Evolutionary conservation across 805 yeast species (phyloP), one percentile per base, ranked within the genome.

Genomic region (Lachancea meyersii): DNA sequence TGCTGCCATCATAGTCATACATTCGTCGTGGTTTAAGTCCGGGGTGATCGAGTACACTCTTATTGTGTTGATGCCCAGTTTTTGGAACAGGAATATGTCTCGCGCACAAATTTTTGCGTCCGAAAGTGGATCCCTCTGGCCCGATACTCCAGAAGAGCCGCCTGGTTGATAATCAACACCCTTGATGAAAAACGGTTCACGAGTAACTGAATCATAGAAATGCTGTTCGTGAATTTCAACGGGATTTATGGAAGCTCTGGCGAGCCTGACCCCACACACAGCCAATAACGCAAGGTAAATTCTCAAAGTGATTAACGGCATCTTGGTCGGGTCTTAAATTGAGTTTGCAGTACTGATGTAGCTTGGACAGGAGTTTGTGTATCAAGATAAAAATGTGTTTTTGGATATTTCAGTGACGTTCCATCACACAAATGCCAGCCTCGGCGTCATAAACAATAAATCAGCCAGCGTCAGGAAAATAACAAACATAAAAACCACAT

Each of bases 111-210:
- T 55, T 10, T 72, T 65, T 3, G 79, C 72, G 54, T 86, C 82
- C 2, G 95, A 82, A 33, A 91, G 69, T 0, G 96, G 96, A 58
- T 91, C 97, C 8, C 52, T 58, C 5, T 54, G 47, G 3, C 55
- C 63, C n/a, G 68, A 68, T 19, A 79, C 80, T 0, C 80, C 89
- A 0, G 95, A 80, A 0, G 95, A 81, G 0, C 97, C 97, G 8
- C 97, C 97, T 0, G 97, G 97, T 57, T 91, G 97, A 58, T 89
- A 89, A 61, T 91, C 97, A 1, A 91, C 84, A 16, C 97, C 97
- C 61, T 77, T 81, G 28, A 89, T 73, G 53, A 72, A 80, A 57
- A 91, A 89, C 7, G 89, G 89, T 47, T 80, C 79, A 26, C 76
- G 70, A 1, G 95, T 85, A 5, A 78, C 75, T 1, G 87, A 72